Base-by-base conservation (phyloP, 768 basidiomycete species). In the Suillus paluster region DNA sequence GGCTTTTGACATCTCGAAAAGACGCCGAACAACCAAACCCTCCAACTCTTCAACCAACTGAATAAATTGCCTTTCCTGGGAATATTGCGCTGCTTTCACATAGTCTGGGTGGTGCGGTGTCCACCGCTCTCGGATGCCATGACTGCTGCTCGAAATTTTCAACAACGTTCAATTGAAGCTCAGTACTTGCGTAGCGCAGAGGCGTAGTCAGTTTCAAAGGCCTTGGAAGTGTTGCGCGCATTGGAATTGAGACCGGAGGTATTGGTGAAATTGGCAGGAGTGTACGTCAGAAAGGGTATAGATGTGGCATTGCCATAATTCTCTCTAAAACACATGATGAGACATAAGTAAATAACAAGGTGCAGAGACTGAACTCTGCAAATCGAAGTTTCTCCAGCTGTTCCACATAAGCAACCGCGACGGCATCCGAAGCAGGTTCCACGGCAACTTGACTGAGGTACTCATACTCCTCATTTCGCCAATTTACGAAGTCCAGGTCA, bases 1-100 rank as follows among this genome's bases (percentile, higher is more conserved):
- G 38, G 79, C 59, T 61, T 76, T 76, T 30, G 76, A 74, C 5
- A 80, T 67, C 63, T 81, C 78, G 64, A 81, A 79, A 1, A 81
- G 64, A 1, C 70, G 69, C 60, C 73, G 72, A 1, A 79, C 63
- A 11, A 75, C 73, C 15, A 80, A 73, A 19, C 66, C 46, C 53
- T 80, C 73, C 0, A 81, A 63, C 15, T 70, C 64, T 14, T 78
- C 68, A 2, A 81, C 67, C 0, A 73, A 75, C 11, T 38, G 56
- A 15, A 67, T 69, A 49, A 78, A 80, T 17, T 67, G 61, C 21
- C 5, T 15, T 10, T 57, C 42, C 38, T 62, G 25, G 21, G 25
- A 15, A 49, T 61, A 61, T 17, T 66, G 49, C 1, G 60, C 9
- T 6, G 61, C 59, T 11, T 62, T 46, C n/a, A 39, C 50, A 48